These are phyloP conservation scores for Pseudovirgaria hyperparasitica DNA, from an alignment of 2,329 filamentous ascomycete species.

Conservation along the genomic window DNA sequence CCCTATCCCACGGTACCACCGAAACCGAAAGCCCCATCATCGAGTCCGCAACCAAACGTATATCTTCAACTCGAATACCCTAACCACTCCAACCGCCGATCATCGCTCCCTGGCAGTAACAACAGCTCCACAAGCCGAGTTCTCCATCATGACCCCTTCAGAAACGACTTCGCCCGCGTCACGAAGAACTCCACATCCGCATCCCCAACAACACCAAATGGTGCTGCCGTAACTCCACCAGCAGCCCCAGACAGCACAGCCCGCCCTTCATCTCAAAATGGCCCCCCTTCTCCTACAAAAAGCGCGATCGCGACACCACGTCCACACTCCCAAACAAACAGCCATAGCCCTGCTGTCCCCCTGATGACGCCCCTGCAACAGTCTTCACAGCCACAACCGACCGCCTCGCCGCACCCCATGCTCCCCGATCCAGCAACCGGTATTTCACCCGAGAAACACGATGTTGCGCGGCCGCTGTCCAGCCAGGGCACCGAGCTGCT, in stretches of 20 bases:
- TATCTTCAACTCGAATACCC: too few species aligned
- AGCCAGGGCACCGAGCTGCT: constrained; percentile 38
- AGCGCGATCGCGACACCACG: constrained; percentile 25
- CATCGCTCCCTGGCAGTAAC: too few species aligned
- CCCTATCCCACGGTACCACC: too few species aligned
- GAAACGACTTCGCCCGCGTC: too few species aligned
- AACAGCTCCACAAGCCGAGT: too few species aligned
- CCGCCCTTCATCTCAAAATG: constrained; percentile 22
- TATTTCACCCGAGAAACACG: constrained; percentile 35
- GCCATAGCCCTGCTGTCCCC: too few species aligned
- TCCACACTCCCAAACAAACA: constrained; percentile 18
- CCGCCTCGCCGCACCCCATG: constrained; percentile 18
- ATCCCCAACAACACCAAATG: too few species aligned
- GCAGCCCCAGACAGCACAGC: constrained; percentile 35
- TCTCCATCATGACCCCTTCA: too few species aligned
- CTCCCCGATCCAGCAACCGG: constrained; percentile 26
- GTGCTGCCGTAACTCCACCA: constrained; percentile 20
- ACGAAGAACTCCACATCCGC: background rate
- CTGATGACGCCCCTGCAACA: too few species aligned
- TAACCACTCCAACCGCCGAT: too few species aligned
- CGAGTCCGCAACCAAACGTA: too few species aligned
- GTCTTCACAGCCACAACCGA: constrained; percentile 10
- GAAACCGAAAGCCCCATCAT: too few species aligned
- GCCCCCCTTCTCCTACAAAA: constrained; percentile 24
- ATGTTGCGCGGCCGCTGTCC: constrained; percentile 18